These are phyloP conservation scores for Kazachstania martiniae DNA, from an alignment of 805 yeast genomes.

Conservation along the genomic window DNA sequence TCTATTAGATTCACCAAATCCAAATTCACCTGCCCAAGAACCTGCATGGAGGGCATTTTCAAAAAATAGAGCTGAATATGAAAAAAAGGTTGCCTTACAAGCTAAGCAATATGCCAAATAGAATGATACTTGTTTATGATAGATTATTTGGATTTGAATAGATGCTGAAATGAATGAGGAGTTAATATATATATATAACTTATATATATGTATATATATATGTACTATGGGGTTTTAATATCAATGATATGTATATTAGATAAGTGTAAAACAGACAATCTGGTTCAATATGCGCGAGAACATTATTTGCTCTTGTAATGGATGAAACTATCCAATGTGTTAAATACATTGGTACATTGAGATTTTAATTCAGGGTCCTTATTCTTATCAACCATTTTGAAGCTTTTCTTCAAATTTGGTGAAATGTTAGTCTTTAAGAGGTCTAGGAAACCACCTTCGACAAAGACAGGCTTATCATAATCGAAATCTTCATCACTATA, in stretches of 20 bases:
- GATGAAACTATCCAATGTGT: constrained; percentile 64
- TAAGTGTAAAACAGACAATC: background rate
- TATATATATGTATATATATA: too few species aligned
- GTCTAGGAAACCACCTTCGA: constrained; percentile 36
- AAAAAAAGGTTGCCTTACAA: constrained; percentile 70
- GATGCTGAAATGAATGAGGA: too few species aligned
- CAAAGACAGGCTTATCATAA: constrained; percentile 63
- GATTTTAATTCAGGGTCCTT: constrained; percentile 44
- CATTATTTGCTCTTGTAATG: constrained; percentile 55
- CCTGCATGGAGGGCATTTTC: constrained; percentile 88
- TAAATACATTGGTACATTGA: constrained; percentile 54
- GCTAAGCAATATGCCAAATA: constrained; percentile 54
- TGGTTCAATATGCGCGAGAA: too few species aligned
- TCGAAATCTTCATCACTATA: constrained; percentile 62
- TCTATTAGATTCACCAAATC: constrained; percentile 80
- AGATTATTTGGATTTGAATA: too few species aligned
- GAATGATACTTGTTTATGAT: background rate
- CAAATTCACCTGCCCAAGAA: constrained; percentile 93
- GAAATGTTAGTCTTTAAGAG: constrained; percentile 32
- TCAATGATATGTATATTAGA: too few species aligned
- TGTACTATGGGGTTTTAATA: too few species aligned
- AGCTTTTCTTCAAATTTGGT: constrained; percentile 39
- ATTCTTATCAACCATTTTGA: constrained; percentile 60
- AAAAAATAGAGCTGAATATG: constrained; percentile 58
- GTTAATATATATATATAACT: too few species aligned